phyloP scores from a whole-genome alignment of 78 protist species.

The Cavenderia fasciculata region DNA sequence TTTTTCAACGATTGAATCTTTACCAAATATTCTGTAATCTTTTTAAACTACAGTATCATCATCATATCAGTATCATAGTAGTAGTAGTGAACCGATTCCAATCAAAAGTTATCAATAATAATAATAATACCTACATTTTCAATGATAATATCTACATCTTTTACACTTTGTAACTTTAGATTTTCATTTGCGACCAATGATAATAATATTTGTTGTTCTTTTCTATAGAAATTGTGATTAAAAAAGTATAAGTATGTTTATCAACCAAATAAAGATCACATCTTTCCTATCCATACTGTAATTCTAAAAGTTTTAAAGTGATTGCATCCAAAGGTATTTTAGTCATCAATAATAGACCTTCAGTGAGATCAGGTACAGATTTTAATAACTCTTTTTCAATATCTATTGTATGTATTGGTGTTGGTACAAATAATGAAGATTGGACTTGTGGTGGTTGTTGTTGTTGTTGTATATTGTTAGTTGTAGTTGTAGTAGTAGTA shows the following conservation, averaged over 20 bases:
- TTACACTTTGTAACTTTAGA: conserved; percentile 43
- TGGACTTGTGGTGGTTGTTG: not conserved
- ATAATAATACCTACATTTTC: conserved; percentile 28
- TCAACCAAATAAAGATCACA: not conserved
- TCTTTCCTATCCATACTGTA: conserved; percentile 2
- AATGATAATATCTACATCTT: conserved; percentile 43
- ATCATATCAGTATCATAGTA: too few relatives aligned
- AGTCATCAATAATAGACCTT: conserved; percentile 27
- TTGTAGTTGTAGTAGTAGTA: not conserved
- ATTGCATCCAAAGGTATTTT: conserved; percentile 69
- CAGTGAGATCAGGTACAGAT: conserved; percentile 52
- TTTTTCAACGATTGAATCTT: conserved; percentile 48
- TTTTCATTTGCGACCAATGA: conserved; percentile 35
- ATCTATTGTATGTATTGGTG: not conserved
- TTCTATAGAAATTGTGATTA: not conserved
- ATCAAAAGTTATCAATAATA: not conserved
- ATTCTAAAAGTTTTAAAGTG: conserved; percentile 37
- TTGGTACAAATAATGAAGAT: too few relatives aligned
- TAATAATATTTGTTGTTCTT: conserved; percentile 45
- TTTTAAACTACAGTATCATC: conserved; percentile 11
- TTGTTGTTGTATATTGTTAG: not conserved
- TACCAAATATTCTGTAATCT: conserved; percentile 46
- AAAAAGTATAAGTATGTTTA: not conserved
- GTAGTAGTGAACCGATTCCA: not conserved
- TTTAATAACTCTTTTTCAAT: not conserved